Base-by-base conservation (phyloP, 2,329 filamentous ascomycete genomes). In the Huntiella omanensis region DNA sequence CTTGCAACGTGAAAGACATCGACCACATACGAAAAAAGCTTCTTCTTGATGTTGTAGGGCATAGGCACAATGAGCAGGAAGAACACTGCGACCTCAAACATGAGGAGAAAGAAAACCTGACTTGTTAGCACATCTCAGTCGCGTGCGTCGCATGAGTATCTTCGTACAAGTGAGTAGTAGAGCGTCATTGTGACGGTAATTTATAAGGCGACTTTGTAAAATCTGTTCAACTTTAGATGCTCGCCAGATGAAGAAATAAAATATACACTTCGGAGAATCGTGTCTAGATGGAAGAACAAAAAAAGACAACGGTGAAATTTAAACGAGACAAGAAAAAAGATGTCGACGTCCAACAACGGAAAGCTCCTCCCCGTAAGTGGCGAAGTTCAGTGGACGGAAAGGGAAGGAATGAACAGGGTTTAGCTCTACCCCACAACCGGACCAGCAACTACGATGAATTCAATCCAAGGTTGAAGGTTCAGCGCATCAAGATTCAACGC, bases 31-130 rank as follows among this genome's bases (percentile, higher is more conserved):
- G 69, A 74, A 61, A 95, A 94, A 60, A 95, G 76, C 67, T 76
- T 84, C 59, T 85, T 78, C 65, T 84, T 85, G 61, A 83, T 64
- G 53, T 73, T 77, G 68, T 93, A 95, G 40, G 91, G 91, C 56
- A 96, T 73, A 17, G 91, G 91, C 47, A 98, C 61, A 64, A 88
- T 77, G 56, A 88, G 71, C 54, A 82, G 67, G 70, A 83, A 73
- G 66, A 87, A 86, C 56, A 92, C 67, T 51, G 66, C 67, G 81
- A 91, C 88, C 76, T 91, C 83, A 57, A 77, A 70, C 64, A 91
- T 75, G 56, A 91, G 70, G 56, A 88, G 75, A 60, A 82, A 63
- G 66, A 92, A 92, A 57, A 91, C 83, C 84, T 91, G 53, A 42
- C 41, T 40, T 43, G 28, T 19, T 49, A 45, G 45, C 17, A 39